These are phyloP conservation scores for Chionographis japonica DNA, from an alignment of 106 monocot genomes.

Conservation along the genomic window DNA sequence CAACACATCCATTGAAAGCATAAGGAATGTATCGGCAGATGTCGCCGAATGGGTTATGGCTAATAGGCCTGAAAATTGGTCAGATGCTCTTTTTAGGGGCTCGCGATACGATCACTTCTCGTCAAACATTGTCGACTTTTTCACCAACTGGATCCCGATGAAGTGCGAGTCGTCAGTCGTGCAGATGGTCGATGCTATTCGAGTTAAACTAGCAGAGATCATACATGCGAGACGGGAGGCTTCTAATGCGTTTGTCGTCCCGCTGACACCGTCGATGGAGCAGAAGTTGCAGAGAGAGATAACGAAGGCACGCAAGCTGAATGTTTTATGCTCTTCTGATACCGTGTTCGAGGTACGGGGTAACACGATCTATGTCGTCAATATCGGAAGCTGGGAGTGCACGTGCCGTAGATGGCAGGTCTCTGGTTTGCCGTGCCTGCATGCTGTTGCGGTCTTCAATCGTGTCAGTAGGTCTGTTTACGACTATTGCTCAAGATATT, in stretches of 20 bases:
- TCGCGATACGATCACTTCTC: slow-evolving; percentile 72
- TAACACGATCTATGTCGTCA: slow-evolving; percentile 61
- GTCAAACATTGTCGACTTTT: slow-evolving; percentile 56
- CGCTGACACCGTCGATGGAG: slow-evolving; percentile 74
- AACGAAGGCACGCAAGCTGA: slow-evolving; percentile 44
- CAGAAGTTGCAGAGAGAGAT: slow-evolving; percentile 58
- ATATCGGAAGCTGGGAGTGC: slow-evolving; percentile 68
- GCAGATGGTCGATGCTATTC: slow-evolving; percentile 68
- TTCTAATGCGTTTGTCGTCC: slow-evolving; percentile 37
- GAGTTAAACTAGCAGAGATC: slow-evolving; percentile 51
- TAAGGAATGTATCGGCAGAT: slow-evolving; percentile 56
- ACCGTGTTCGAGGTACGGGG: slow-evolving; percentile 91
- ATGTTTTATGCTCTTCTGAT: slow-evolving; percentile 86
- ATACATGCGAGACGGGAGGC: slow-evolving; percentile 46
- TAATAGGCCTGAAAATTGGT: slow-evolving; percentile 84
- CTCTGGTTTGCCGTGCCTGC: slow-evolving; percentile 78
- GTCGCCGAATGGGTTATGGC: slow-evolving; percentile 62
- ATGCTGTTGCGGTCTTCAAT: slow-evolving; percentile 68
- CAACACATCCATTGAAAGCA: slow-evolving; percentile 56
- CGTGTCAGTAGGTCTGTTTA: slow-evolving; percentile 49
- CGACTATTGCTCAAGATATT: slow-evolving; percentile 64
- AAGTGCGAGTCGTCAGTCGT: slow-evolving; percentile 67
- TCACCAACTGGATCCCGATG: slow-evolving; percentile 76
- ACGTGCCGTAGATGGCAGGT: slow-evolving; percentile 84
- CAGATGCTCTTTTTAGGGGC: slow-evolving; percentile 76